These are phyloP conservation scores for Heritiera fomes DNA, from an alignment of 345 rosid genomes.

Conservation along the genomic window DNA sequence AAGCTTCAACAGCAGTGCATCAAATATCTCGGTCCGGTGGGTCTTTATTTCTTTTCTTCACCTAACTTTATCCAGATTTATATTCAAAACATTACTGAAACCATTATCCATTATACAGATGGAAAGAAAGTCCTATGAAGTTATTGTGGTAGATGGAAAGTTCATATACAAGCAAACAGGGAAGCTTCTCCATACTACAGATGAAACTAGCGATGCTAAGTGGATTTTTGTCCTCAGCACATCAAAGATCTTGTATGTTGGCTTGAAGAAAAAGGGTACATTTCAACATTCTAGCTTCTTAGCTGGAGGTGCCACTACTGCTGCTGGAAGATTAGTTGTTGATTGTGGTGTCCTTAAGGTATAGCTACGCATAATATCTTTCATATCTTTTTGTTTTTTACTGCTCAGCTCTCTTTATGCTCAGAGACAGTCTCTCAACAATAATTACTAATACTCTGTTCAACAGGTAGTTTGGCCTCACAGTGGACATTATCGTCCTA, in stretches of 20 bases:
- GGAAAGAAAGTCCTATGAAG: slow-evolving; percentile 87
- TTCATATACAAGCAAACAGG: slow-evolving; percentile 64
- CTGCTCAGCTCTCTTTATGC: background rate
- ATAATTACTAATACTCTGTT: slow-evolving; percentile 12
- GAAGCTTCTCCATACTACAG: slow-evolving; percentile 57
- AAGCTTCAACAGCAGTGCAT: slow-evolving; percentile 90
- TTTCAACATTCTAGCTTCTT: slow-evolving; percentile 80
- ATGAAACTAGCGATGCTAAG: slow-evolving; percentile 44
- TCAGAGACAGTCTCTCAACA: slow-evolving; percentile 14
- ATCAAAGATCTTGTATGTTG: slow-evolving; percentile 55
- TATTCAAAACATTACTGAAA: slow-evolving; percentile 13
- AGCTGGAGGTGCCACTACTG: slow-evolving; percentile 68
- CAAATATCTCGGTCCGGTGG: slow-evolving; percentile 66
- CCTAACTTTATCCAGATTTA: slow-evolving; percentile 20
- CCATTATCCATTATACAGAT: slow-evolving; percentile 41
- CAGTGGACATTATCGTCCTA: slow-evolving; percentile 96
- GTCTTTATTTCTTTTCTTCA: slow-evolving; percentile 15
- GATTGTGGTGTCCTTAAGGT: slow-evolving; percentile 60
- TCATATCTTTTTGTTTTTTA: background rate
- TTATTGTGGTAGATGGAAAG: slow-evolving; percentile 62
- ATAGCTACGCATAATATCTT: background rate
- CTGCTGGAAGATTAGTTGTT: slow-evolving; percentile 61
- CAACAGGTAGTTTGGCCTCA: slow-evolving; percentile 94
- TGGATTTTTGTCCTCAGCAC: slow-evolving; percentile 90
- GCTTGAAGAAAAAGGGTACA: slow-evolving; percentile 56